Conservation (phyloP, 2,329 filamentous ascomycete genomes). For the Cladophialophora immunda region DNA sequence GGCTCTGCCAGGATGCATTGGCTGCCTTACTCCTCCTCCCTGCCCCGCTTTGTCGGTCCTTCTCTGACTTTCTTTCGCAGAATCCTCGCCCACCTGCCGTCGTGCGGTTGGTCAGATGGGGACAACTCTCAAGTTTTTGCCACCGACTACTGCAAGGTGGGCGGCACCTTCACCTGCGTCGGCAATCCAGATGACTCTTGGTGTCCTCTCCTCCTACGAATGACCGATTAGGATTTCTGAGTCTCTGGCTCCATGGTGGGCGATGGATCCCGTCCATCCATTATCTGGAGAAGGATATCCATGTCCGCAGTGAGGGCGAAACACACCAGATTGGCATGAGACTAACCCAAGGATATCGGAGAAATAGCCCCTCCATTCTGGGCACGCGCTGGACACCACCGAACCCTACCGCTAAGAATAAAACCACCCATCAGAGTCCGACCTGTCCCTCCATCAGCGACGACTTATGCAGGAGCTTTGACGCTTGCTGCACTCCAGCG, state of each 20-base stretch:
- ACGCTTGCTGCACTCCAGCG: not conserved
- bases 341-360: slow-evolving; percentile 20
- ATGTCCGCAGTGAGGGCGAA: slow-evolving; percentile 7
- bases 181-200: slow-evolving; percentile 18
- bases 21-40: slow-evolving; percentile 31
- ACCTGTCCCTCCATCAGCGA: slow-evolving; percentile 16
- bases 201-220: slow-evolving; percentile 3
- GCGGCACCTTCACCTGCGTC: slow-evolving; percentile 16
- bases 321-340: not conserved
- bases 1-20: slow-evolving; percentile 29
- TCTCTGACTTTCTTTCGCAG: slow-evolving; percentile 3
- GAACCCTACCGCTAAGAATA: slow-evolving; percentile 6
- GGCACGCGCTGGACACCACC: not conserved
- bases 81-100: slow-evolving; percentile 1
- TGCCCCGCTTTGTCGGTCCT: slow-evolving; percentile 23
- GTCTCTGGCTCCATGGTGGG: slow-evolving; percentile 24
- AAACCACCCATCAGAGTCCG: slow-evolving; percentile 18
- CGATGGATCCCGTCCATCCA: slow-evolving; percentile 16
- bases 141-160: slow-evolving; percentile 30
- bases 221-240: slow-evolving; percentile 3
- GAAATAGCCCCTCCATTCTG: slow-evolving; percentile 9
- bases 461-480: slow-evolving; percentile 35
- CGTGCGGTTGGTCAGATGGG: slow-evolving; percentile 15
- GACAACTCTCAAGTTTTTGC: slow-evolving; percentile 17
- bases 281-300: slow-evolving; percentile 16